A percentile compares a stretch with the other conserved stretches of the same genome.
phyloP scores from a whole-genome alignment of 176 grass and related monocot genomes.

The sorghum (Sorghum bicolor) region DNA sequence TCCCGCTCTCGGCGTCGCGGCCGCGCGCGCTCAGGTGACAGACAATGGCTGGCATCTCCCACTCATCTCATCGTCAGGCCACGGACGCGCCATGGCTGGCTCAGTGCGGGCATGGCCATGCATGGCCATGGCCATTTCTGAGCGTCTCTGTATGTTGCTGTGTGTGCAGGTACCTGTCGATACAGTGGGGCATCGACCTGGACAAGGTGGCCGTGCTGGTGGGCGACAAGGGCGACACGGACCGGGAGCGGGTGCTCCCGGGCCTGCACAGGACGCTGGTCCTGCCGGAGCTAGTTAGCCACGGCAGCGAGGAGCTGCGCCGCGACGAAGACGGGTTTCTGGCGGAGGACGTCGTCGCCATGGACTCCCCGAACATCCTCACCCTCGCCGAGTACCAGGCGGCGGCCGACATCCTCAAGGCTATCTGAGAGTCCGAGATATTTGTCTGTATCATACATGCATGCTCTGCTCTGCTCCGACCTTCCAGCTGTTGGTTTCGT shows the following conservation, averaged over 20 bases:
- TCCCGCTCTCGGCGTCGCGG: slow-evolving; percentile 77
- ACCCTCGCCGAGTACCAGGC: slow-evolving; percentile 25
- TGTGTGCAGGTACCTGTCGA: slow-evolving; percentile 57
- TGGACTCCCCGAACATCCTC: slow-evolving; percentile 57
- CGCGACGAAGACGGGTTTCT: slow-evolving; percentile 56
- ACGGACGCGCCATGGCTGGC: no score
- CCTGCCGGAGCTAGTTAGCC: slow-evolving; percentile 43
- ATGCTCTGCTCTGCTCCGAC: background rate
- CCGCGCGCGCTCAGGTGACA: slow-evolving; percentile 60
- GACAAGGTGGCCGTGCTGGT: slow-evolving; percentile 59
- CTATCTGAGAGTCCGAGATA: background rate
- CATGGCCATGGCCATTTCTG: background rate
- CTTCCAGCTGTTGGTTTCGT: background rate
- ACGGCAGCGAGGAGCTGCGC: slow-evolving; percentile 69
- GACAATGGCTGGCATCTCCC: background rate
- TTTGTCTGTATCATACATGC: background rate
- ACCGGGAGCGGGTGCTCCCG: slow-evolving; percentile 68
- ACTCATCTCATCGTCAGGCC: no score
- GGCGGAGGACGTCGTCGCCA: slow-evolving; percentile 62
- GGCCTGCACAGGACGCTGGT: slow-evolving; percentile 75
- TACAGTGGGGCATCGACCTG: slow-evolving; percentile 83
- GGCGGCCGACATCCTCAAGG: slow-evolving; percentile 30
- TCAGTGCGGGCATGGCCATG: no score
- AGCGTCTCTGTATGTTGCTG: background rate
- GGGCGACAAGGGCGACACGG: slow-evolving; percentile 88